Evolutionary conservation across 1,284 basidiomycete species (phyloP).

Genomic region (Lignosus rhinocerotis): DNA sequence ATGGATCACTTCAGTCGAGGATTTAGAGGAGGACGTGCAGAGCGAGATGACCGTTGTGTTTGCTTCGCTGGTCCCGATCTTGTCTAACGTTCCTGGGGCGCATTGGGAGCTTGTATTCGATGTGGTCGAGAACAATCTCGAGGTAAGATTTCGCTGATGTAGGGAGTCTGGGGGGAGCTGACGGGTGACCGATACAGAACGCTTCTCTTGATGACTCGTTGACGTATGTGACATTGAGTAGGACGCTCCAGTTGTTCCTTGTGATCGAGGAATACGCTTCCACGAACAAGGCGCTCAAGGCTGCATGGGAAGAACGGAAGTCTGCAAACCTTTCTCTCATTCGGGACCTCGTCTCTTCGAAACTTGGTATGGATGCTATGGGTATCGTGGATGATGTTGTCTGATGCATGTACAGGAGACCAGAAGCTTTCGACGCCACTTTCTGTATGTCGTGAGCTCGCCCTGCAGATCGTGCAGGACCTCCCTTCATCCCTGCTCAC

Average conservation of each 20-base stretch:
- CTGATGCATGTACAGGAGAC: constrained; percentile 33
- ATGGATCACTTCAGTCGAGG: constrained; percentile 83
- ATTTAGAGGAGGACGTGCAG: constrained; percentile 75
- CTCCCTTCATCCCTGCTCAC: constrained; percentile 66
- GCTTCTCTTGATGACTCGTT: constrained; percentile 60
- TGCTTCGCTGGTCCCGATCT: constrained; percentile 78
- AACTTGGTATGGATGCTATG: constrained; percentile 44
- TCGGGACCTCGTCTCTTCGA: constrained; percentile 55
- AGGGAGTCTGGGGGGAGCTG: neutral
- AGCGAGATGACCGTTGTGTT: constrained; percentile 78
- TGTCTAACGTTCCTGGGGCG: constrained; percentile 83
- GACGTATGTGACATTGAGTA: constrained; percentile 64
- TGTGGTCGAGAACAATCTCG: constrained; percentile 84
- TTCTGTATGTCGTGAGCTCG: constrained; percentile 64
- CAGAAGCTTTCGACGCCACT: constrained; percentile 54
- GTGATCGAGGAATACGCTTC: constrained; percentile 69
- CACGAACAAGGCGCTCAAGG: constrained; percentile 75
- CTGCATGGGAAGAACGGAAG: constrained; percentile 68
- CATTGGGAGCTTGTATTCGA: constrained; percentile 97
- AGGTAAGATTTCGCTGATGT: constrained; percentile 50
- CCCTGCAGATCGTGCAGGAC: constrained; percentile 68
- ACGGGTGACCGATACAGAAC: constrained; percentile 42
- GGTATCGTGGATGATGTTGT: neutral
- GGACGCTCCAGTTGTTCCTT: constrained; percentile 71
- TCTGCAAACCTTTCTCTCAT: constrained; percentile 55